Evolutionary conservation across 1,139 yeast species (phyloP), one percentile per base, ranked within the genome.

Genomic region (Candida sanyaensis): DNA sequence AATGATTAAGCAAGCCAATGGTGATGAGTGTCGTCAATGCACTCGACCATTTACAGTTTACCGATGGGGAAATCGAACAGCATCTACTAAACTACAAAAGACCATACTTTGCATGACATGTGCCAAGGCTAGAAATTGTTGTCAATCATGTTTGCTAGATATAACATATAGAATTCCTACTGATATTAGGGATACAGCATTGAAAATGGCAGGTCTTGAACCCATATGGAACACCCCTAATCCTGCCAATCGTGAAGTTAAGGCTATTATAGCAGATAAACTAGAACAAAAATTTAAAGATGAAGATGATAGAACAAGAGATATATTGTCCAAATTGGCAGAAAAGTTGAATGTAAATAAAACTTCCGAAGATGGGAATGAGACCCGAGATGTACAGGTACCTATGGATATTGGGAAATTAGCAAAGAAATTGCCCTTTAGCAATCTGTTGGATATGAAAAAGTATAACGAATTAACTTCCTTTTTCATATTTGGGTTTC

Each of bases 91-190:
- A 49, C 61, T 75, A 44, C 74, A 74, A 50, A 80, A 77, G 56
- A 83, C 88, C 5, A 66, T 78, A 5, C 80, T 90, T 23, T 91
- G 99, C 65, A 63, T 71, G 36, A 83, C 92, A 0, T 93, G 99
- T 67, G 85, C 97, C 1, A 71, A 83, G 39, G 80, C 86, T 42
- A 78, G 86, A 54, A 86, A 88, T 66, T 87, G 96, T 55, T 93
- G 99, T 61, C 98, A 93, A 63, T 69, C 84, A 23, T 93, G 99
- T 63, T 79, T 90, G 81, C 67, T 88, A 39, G 98, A 93, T 67
- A 71, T 90, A 44, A 80, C 85, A 26, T 88, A 84, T 69, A 88
- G 91, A 5, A 80, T 93, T 26, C 92, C 97, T 0, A 64, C 90
- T 13, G 83, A 86, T 17, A 71, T 91, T 7, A 70, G 97, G 51